Percentiles rank a stretch among this genome's conserved stretches.
These are phyloP conservation scores for Beverwykella pulmonaria DNA, from an alignment of 495 filamentous ascomycete species.

Conservation along the genomic window DNA sequence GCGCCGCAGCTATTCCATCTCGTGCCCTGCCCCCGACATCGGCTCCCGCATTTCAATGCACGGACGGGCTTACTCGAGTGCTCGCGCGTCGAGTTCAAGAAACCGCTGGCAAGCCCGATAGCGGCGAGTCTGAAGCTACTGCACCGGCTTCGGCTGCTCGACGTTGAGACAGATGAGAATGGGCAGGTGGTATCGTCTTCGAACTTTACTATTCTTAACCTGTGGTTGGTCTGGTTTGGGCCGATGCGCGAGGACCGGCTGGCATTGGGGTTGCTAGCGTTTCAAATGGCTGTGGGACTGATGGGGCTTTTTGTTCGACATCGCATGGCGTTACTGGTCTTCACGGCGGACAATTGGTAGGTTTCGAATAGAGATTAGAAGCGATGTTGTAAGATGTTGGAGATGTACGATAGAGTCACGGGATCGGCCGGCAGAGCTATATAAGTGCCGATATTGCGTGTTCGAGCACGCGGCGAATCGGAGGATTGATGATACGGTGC, in stretches of 20 bases:
- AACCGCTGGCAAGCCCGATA: constrained; percentile 68
- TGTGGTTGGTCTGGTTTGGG: constrained; percentile 95
- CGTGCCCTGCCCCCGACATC: constrained; percentile 89
- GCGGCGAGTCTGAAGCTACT: constrained; percentile 63
- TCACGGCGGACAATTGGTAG: constrained; percentile 75
- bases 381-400: neutral
- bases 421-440: constrained; percentile 11
- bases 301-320: constrained; percentile 84
- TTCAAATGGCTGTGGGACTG: constrained; percentile 76
- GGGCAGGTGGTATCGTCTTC: constrained; percentile 76
- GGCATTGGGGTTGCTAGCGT: constrained; percentile 69
- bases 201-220: constrained; percentile 92
- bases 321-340: constrained; percentile 78
- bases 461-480: constrained; percentile 8
- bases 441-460: constrained; percentile 3
- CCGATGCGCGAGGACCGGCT: constrained; percentile 86
- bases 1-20: constrained; percentile 85
- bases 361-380: neutral
- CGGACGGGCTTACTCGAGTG: constrained; percentile 81
- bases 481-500: neutral
- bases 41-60: constrained; percentile 83
- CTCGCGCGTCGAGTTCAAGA: constrained; percentile 76
- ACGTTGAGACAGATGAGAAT: constrained; percentile 63
- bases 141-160: constrained; percentile 63
- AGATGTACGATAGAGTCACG: neutral